Evolutionary conservation across 805 yeast genomes (phyloP).

Genomic region (Ogataea thermomethanolica): DNA sequence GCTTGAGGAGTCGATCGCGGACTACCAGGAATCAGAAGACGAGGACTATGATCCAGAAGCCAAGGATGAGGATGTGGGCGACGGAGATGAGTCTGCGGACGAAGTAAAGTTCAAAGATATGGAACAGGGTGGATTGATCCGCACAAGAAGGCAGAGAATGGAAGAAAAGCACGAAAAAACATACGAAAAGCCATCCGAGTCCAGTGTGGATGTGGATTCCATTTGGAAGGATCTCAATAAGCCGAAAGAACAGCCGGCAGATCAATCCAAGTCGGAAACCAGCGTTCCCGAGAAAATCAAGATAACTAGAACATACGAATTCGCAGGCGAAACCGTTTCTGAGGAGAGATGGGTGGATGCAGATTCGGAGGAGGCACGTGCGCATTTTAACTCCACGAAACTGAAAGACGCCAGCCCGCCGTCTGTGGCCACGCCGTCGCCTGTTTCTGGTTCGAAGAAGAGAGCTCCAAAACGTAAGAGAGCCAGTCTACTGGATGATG

Average conservation of each 20-base stretch:
- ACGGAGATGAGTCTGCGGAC: conserved; percentile 32
- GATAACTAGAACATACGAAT: conserved; percentile 75
- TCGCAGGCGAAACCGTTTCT: conserved; percentile 80
- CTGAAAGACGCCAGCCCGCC: conserved; percentile 9
- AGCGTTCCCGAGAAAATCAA: conserved; percentile 47
- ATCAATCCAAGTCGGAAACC: not conserved
- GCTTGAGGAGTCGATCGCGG: conserved; percentile 34
- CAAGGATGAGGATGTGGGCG: conserved; percentile 35
- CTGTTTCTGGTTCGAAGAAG: conserved; percentile 9
- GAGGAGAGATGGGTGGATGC: conserved; percentile 77
- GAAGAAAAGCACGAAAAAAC: conserved; percentile 31
- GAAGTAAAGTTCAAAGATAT: conserved; percentile 52
- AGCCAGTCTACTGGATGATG: conserved; percentile 72
- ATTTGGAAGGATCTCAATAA: conserved; percentile 54
- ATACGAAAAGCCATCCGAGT: conserved; percentile 24
- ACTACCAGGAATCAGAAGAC: conserved; percentile 54
- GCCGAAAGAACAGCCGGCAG: conserved; percentile 1
- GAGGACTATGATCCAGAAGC: conserved; percentile 50
- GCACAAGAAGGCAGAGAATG: conserved; percentile 63
- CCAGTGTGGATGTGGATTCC: conserved; percentile 42
- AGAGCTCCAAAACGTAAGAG: conserved; percentile 56
- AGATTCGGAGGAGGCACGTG: conserved; percentile 83
- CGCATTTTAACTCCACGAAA: conserved; percentile 57
- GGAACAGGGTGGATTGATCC: conserved; percentile 58
- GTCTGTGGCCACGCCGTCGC: conserved; percentile 1